These are phyloP conservation scores for Lasiodiplodia sp. DNA, from an alignment of 2,329 filamentous ascomycete genomes.

Conservation along the genomic window DNA sequence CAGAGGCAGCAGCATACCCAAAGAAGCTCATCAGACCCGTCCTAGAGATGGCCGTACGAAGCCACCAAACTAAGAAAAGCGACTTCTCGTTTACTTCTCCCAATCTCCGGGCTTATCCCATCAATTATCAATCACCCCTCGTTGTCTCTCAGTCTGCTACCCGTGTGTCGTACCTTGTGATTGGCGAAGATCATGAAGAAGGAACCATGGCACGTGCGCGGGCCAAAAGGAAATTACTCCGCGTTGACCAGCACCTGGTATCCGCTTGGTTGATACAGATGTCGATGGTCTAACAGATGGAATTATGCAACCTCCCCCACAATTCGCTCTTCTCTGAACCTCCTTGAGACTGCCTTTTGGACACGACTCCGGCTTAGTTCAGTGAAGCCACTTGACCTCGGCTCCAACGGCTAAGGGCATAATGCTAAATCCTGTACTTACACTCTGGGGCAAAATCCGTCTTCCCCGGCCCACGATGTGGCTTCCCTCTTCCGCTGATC, in stretches of 20 bases:
- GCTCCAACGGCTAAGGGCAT: not conserved
- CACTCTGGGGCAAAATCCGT: not conserved
- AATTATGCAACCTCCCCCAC: not conserved
- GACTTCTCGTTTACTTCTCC: not conserved
- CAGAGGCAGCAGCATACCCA: not conserved
- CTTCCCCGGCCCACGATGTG: not conserved
- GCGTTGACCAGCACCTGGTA: not conserved
- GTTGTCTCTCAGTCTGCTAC: not conserved
- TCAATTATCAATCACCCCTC: not conserved
- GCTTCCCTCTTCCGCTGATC: not conserved
- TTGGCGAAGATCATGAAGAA: not conserved
- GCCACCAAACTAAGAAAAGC: not conserved
- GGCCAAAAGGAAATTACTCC: not conserved
- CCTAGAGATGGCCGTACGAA: not conserved
- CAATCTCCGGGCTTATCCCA: constrained; percentile 7
- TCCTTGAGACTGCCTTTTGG: not conserved
- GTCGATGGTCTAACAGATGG: not conserved
- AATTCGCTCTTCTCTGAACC: not conserved
- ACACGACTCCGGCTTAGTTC: not conserved
- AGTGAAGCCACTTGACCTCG: not conserved
- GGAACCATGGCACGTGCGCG: not conserved
- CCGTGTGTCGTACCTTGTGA: not conserved
- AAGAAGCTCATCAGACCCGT: not conserved
- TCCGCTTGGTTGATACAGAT: not conserved
- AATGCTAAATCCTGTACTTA: not conserved